Base-by-base conservation (phyloP, 441 rosid genomes). In the Jatropha multifida region DNA sequence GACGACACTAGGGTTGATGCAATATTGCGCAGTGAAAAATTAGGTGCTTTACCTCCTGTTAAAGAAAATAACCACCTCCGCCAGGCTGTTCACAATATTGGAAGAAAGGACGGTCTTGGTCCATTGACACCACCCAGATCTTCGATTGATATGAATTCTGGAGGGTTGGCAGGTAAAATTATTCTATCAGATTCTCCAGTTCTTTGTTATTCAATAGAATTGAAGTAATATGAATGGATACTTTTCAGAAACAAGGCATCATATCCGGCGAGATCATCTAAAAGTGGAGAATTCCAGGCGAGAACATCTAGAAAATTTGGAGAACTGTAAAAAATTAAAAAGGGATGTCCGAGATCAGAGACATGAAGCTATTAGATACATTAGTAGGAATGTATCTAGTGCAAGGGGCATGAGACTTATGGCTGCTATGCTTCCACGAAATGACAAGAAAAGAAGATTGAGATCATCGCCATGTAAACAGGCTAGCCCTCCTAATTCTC, bases 321-420 rank as follows among this genome's bases (percentile, higher is more conserved):
- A 42, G 15, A 61, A 41, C 54, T 42, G 61, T 32, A 77, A 68
- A 62, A 68, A 77, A 74, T 51, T 64, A 51, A 71, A 62, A 27
- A 79, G 26, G 81, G 40, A 20, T 44, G 32, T 10, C 0, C 51
- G 42, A 52, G 72, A 74, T 79, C 74, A 78, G 70, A 81, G 75
- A 67, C 63, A 5, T 44, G 87, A 83, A 84, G 91, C 90, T 54
- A 3, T 80, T 58, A 77, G 89, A 69, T 81, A 68, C 72, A 20
- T 80, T n/a, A 73, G 37, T 26, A 83, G 60, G 77, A 81, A 64
- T 65, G 76, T 78, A 79, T 68, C 73, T 65, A 23, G 49, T 42
- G 20, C 79, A 48, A 82, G 90, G 81, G 64, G 82, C 32, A 18
- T 7, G n/a, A 75, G 49, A 68, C 58, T 83, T 18, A n/a, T 79